Base-by-base conservation (phyloP, 345 rosid species). In the Excoecaria agallocha region DNA sequence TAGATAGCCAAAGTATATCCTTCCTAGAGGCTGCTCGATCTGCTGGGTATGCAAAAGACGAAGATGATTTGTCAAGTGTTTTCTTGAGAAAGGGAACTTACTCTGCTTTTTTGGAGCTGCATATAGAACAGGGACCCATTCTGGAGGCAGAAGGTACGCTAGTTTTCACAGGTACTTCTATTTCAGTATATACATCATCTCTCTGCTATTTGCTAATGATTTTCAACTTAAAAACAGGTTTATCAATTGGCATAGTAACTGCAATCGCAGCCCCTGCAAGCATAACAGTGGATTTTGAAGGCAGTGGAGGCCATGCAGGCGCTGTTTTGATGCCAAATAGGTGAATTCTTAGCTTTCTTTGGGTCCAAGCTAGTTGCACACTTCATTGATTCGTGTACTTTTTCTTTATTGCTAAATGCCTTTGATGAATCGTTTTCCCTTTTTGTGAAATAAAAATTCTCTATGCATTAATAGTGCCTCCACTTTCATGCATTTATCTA, bases 191-290 rank as follows among this genome's bases (percentile, higher is more conserved):
- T 22, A 12, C 9, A 49, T 24, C 35, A 30, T 68, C 41, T 67
- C 9, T 65, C 12, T 8, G 43, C 19, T 30, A 13, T 45, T 25
- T 12, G 1, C 25, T 83, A 54, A 77, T 79, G 17, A 5, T 72
- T 24, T 43, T 75, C 49, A 79, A 51, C 71, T 64, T 76, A 12
- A 22, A 38, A 56, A 50, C 83, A 94, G 97, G 93, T 76, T 62
- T 84, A 83, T 82, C 94, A 43, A 86, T 94, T 39, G 97, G 98
- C 68, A 81, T 94, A 57, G 95, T 94, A 74, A 92, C 97, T 63
- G 96, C 94, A 43, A 94, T 94, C 76, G 98, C 98, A 16, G 98
- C 98, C 70, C 98, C 97, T 61, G 97, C 97, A 79, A 94, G 98
- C 82, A 78, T 94, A 59, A 94, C 86, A 73, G 92, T 92, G 5